Evolutionary conservation across 192 early-diverging fungal species (phyloP).

Genomic region (Gonapodya prolifera): DNA sequence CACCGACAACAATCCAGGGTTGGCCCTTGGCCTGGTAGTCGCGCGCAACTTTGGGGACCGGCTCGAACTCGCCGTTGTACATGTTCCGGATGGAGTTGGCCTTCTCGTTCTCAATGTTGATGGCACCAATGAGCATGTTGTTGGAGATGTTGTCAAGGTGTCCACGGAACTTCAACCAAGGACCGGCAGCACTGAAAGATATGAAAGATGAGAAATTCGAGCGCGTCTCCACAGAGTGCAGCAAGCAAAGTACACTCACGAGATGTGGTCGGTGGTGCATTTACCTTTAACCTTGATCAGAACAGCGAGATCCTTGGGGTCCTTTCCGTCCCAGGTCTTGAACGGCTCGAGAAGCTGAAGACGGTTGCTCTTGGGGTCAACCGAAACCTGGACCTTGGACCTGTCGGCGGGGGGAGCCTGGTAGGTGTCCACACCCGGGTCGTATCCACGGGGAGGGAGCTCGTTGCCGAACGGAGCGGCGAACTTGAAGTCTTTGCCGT

Average conservation of each 20-base stretch:
- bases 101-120: slow-evolving; percentile 76
- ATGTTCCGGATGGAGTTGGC: slow-evolving; percentile 35
- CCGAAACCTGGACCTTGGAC: slow-evolving; percentile 52
- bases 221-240: slow-evolving; percentile 28
- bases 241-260: too few species aligned
- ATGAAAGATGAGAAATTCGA: neutral
- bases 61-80: slow-evolving; percentile 48
- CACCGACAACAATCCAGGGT: slow-evolving; percentile 92
- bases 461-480: slow-evolving; percentile 67
- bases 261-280: slow-evolving; percentile 99
- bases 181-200: slow-evolving; percentile 23
- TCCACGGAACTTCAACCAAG: slow-evolving; percentile 90
- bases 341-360: slow-evolving; percentile 87
- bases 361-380: slow-evolving; percentile 74
- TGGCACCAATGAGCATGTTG: slow-evolving; percentile 97
- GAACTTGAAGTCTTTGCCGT: slow-evolving; percentile 95
- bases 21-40: slow-evolving; percentile 80
- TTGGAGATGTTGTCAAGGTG: slow-evolving; percentile 98
- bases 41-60: slow-evolving; percentile 87
- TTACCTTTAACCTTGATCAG: slow-evolving; percentile 96
- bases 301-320: slow-evolving; percentile 64
- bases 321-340: slow-evolving; percentile 76
- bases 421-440: slow-evolving; percentile 88
- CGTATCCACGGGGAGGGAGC: slow-evolving; percentile 85
- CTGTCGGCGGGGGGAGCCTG: slow-evolving; percentile 86